phyloP scores from a whole-genome alignment of 1,284 basidiomycete species.

The Papiliotrema nemorosa region DNA sequence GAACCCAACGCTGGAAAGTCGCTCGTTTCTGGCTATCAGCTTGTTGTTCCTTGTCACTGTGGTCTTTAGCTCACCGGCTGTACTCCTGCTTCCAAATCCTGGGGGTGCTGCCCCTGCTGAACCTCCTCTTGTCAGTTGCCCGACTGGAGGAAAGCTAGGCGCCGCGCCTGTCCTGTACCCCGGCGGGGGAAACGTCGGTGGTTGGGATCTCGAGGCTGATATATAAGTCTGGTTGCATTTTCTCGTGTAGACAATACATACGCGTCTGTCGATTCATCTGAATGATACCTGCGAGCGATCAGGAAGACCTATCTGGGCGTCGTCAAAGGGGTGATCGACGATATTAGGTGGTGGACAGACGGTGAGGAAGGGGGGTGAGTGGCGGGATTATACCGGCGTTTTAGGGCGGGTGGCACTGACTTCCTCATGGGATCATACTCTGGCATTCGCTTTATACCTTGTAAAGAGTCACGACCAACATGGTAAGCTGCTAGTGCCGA shows the following conservation, averaged over 20 bases:
- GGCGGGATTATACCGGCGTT: conserved; percentile 5
- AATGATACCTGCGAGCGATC: background rate
- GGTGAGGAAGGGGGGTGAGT: background rate
- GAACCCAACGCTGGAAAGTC: conserved; percentile 46
- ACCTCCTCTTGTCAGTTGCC: conserved; percentile 4
- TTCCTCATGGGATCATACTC: too few relatives aligned
- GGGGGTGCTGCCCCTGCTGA: conserved; percentile 37
- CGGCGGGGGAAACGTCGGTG: conserved; percentile 3
- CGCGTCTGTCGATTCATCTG: conserved; percentile 2
- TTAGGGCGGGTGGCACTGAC: conserved; percentile 1
- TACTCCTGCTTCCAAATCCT: conserved; percentile 32
- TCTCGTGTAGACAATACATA: background rate
- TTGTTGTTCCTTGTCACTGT: background rate
- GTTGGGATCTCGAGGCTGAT: background rate
- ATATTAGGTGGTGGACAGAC: background rate
- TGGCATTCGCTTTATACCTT: background rate
- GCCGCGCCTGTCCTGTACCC: too few relatives aligned
- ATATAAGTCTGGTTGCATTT: background rate
- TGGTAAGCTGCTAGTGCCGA: background rate
- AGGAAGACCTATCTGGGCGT: too few relatives aligned
- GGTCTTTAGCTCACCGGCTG: conserved; percentile 16
- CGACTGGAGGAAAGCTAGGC: conserved; percentile 12
- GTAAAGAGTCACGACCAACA: background rate
- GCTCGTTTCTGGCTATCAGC: conserved; percentile 30
- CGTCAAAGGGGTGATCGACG: background rate